phyloP scores from a whole-genome alignment of 306 rosid species.

The Notholithocarpus densiflorus region DNA sequence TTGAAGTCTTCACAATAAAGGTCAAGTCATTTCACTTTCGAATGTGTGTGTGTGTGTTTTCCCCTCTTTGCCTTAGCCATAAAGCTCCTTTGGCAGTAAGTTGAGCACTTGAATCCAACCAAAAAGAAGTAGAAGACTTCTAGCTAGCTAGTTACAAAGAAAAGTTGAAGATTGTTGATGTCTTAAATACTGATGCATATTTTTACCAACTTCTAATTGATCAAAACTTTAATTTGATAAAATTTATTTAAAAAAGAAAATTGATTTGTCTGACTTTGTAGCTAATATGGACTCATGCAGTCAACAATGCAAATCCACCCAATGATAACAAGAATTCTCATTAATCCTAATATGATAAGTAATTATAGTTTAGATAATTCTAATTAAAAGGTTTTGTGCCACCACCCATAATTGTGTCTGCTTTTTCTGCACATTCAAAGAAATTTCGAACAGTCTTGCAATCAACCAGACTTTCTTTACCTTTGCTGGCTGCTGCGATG shows the following conservation, averaged over 20 bases:
- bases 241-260: not conserved
- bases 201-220: not conserved
- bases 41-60: not conserved
- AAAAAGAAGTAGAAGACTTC: not conserved
- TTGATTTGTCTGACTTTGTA: too few relatives aligned
- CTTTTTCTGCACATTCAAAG: not conserved
- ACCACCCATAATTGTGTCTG: not conserved
- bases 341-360: too few relatives aligned
- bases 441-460: not conserved
- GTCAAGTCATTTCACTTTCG: too few relatives aligned
- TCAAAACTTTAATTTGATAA: not conserved
- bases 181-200: not conserved
- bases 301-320: not conserved
- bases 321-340: not conserved
- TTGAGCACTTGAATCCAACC: not conserved
- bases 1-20: not conserved
- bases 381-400: not conserved
- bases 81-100: not conserved
- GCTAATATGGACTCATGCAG: too few relatives aligned
- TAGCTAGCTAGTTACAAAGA: not conserved
- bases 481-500: not conserved
- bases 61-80: not conserved
- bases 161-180: not conserved
- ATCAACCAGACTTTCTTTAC: not conserved
- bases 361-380: too few relatives aligned